Conservation (phyloP, 805 yeast genomes). For the Pichia thaimueangensis region DNA sequence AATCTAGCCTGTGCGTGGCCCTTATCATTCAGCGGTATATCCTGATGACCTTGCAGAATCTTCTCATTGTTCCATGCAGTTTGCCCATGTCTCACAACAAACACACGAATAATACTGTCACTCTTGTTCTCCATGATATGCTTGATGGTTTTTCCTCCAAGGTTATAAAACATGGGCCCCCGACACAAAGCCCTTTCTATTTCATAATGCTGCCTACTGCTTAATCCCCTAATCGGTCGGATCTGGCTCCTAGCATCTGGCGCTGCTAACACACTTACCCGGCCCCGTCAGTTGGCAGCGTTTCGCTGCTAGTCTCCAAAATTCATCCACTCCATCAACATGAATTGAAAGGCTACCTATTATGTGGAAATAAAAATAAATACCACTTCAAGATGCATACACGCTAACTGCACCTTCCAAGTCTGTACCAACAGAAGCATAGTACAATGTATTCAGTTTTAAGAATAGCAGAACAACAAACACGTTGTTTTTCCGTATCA, state of each 20-base stretch:
- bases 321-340: neutral
- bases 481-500: constrained; percentile 17
- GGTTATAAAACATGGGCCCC: no score
- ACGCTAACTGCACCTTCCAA: no score
- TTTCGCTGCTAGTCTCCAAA: neutral
- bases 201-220: constrained; percentile 12
- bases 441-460: neutral
- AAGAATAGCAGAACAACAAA: neutral
- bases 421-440: no score
- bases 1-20: constrained; percentile 57
- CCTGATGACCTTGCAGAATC: constrained; percentile 74
- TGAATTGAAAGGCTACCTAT: no score
- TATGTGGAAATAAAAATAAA: no score
- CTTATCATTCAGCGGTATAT: constrained; percentile 53
- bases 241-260: no score
- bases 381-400: no score
- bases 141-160: neutral
- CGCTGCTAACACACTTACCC: no score
- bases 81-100: constrained; percentile 78
- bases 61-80: constrained; percentile 65
- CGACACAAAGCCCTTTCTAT: constrained; percentile 3
- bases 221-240: no score
- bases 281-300: neutral
- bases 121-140: constrained; percentile 7
- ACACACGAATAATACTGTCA: constrained; percentile 30